Percentiles rank a stretch among this genome's conserved stretches.
Evolutionary conservation across 1,284 basidiomycete genomes (phyloP).

Genomic region (Cronartium ribicola): DNA sequence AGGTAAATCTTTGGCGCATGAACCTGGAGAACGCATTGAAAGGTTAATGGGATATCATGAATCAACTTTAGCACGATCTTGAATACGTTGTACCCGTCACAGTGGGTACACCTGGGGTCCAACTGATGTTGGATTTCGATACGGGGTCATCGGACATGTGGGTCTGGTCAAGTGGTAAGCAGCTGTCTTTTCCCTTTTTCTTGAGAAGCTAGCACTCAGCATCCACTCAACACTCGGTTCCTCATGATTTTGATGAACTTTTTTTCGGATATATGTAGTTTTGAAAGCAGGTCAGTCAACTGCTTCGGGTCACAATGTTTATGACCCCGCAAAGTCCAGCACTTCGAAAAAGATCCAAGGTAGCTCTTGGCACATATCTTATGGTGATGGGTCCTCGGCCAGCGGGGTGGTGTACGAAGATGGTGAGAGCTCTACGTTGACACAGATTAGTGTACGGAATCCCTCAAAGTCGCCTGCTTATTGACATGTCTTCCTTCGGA

Average conservation of each 20-base stretch:
- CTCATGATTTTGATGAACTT: no score
- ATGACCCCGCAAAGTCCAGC: slow-evolving; percentile 51
- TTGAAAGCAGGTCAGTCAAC: slow-evolving; percentile 32
- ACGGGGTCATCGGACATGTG: slow-evolving; percentile 54
- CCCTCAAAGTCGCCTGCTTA: background rate
- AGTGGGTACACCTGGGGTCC: slow-evolving; percentile 54
- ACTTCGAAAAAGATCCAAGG: slow-evolving; percentile 49
- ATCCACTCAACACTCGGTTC: background rate
- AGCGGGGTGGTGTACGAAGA: slow-evolving; percentile 42
- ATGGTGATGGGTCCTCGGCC: slow-evolving; percentile 55
- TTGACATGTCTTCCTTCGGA: background rate
- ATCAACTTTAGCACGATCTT: slow-evolving; percentile 50
- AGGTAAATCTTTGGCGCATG: background rate
- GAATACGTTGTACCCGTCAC: slow-evolving; percentile 54
- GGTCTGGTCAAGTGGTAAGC: slow-evolving; percentile 49
- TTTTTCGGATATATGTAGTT: no score
- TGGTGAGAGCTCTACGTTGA: background rate
- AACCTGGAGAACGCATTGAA: background rate
- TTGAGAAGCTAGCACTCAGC: background rate
- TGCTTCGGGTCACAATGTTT: slow-evolving; percentile 47
- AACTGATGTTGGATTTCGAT: slow-evolving; percentile 54
- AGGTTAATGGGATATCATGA: background rate
- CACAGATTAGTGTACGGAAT: background rate
- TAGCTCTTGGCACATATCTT: slow-evolving; percentile 54
- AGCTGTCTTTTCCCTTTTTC: background rate